Base-by-base conservation (phyloP, 306 rosid genomes). In the Trifolium repens region DNA sequence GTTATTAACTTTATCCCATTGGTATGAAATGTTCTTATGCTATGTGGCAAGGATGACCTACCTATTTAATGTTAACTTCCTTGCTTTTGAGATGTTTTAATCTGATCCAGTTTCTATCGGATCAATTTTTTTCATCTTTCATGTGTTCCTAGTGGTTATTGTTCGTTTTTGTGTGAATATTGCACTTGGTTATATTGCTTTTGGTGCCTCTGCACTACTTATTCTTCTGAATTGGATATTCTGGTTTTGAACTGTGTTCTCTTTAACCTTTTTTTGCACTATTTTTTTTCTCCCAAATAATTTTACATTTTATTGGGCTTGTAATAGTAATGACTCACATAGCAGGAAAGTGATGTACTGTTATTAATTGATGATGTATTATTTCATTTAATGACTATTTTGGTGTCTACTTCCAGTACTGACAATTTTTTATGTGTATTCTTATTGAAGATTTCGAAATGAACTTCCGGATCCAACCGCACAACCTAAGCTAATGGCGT, bases 391-490 rank as follows among this genome's bases (percentile, higher is more conserved):
- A 66, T 63, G 46, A 15, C 76, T 46, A 43, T 27, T 67, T 27
- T 61, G 27, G 16, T 76, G 9, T 60, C 71, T 63, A 53, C 72
- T 76, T 75, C 78, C 61, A 9, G 3, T 59, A 46, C 84, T 87
- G 83, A 86, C 67, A 61, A 66, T 35, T 52, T 81, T 44, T 47
- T 57, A 61, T 68, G 69, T 82, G 22, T 76, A 5, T 73, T 83
- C 80, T 75, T 46, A 61, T 78, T 73, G 30, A 76, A 94, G 99
- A 69, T 94, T 94, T 79, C 96, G 99, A 63, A 94, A 92, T 81
- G 99, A 94, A 77, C 99, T 94, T 78, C 99, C 98, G 16, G 99
- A 94, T 84, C 94, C 93, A 50, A 88, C 96, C 85, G 99, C 99
- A 67, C 99, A 94, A 76, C 99, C 99, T 14, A 94, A 94, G 90